Evolutionary conservation across 768 basidiomycete genomes (phyloP).

Genomic region (Pseudohyphozyma bogoriensis): DNA sequence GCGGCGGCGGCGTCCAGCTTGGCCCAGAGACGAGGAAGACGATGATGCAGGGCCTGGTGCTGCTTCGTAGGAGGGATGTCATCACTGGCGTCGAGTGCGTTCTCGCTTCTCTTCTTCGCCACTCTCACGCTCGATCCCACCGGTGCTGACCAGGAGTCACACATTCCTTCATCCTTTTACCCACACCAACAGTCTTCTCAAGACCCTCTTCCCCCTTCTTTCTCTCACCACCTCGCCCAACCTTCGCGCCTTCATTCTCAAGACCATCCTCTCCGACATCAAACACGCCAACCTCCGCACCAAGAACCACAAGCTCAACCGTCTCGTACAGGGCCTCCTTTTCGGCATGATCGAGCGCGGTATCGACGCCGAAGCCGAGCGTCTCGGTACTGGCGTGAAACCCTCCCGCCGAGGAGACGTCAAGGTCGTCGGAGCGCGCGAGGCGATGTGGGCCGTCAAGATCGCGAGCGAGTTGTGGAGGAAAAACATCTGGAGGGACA

Average conservation of each 20-base stretch:
- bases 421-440: conserved; percentile 50
- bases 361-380: conserved; percentile 66
- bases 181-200: conserved; percentile 70
- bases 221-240: conserved; percentile 82
- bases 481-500: conserved; percentile 82
- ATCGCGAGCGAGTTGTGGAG: conserved; percentile 88
- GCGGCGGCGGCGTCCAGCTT: conserved; percentile 26
- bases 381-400: conserved; percentile 71
- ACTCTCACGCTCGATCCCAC: too few species aligned
- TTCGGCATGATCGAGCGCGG: conserved; percentile 93
- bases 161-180: conserved; percentile 52
- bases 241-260: conserved; percentile 74
- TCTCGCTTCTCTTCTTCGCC: background rate
- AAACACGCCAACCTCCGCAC: conserved; percentile 75
- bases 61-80: conserved; percentile 84
- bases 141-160: conserved; percentile 1
- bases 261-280: conserved; percentile 88
- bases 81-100: conserved; percentile 84
- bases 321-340: conserved; percentile 87
- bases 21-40: conserved; percentile 68
- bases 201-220: conserved; percentile 84
- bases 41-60: conserved; percentile 80
- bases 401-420: conserved; percentile 36
- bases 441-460: conserved; percentile 96
- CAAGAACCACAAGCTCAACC: conserved; percentile 92